Percentiles rank a stretch among this genome's conserved stretches.
Evolutionary conservation across 2,329 filamentous ascomycete genomes (phyloP).

Genomic region (Nannizzia gypsea): DNA sequence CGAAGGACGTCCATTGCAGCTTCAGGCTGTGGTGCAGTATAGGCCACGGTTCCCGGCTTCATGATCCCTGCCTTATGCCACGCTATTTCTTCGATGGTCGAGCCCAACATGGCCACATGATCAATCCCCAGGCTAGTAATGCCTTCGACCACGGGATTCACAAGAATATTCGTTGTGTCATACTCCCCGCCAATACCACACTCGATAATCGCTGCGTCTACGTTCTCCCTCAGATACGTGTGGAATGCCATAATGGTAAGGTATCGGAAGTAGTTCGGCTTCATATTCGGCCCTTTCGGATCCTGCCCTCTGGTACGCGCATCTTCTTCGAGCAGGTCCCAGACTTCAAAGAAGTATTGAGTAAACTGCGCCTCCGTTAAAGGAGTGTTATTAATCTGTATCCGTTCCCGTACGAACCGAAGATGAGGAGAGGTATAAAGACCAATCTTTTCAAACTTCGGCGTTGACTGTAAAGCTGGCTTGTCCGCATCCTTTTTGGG

Average conservation of each 20-base stretch:
- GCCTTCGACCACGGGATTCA: conserved; percentile 56
- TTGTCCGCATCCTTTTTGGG: conserved; percentile 20
- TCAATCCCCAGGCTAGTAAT: conserved; percentile 78
- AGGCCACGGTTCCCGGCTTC: conserved; percentile 53
- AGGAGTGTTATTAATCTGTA: conserved; percentile 63
- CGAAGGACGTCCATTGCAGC: conserved; percentile 45
- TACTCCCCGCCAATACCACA: conserved; percentile 91
- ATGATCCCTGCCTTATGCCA: conserved; percentile 91
- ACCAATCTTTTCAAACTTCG: conserved; percentile 48
- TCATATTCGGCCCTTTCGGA: conserved; percentile 45
- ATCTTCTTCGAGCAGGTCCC: conserved; percentile 53
- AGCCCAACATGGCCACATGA: conserved; percentile 68
- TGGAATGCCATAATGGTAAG: conserved; percentile 82
- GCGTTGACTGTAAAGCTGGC: conserved; percentile 19
- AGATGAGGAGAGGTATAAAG: conserved; percentile 81
- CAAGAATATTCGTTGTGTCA: conserved; percentile 79
- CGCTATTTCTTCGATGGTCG: conserved; percentile 67
- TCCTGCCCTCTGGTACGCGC: conserved; percentile 42
- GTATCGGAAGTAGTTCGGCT: conserved; percentile 88
- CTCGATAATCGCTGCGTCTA: conserved; percentile 72
- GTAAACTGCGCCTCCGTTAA: conserved; percentile 59
- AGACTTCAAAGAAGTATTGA: conserved; percentile 70
- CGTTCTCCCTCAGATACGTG: conserved; percentile 62
- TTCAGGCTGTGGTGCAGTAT: conserved; percentile 48
- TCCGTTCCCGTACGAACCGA: conserved; percentile 70